Evolutionary conservation across 2,329 filamentous ascomycete species (phyloP), one percentile per base, ranked within the genome.

Genomic region (Tolypocladium endophyticum): DNA sequence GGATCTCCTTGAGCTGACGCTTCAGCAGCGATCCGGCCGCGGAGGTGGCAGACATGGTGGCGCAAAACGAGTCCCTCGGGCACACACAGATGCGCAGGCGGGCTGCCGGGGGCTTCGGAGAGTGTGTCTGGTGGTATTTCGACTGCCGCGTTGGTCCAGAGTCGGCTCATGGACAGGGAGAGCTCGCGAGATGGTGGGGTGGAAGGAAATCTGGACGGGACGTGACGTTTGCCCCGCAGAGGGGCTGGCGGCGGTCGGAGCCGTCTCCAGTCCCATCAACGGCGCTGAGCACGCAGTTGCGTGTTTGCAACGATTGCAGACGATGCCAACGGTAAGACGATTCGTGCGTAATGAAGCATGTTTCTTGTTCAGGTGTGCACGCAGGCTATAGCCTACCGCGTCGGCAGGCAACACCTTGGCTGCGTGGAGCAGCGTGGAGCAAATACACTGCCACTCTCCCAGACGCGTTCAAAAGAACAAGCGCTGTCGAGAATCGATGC

Each of bases 1-100:
- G 90, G 85, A 99, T 97, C 72, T 95, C 87, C 78, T 96, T 96
- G 65, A 97, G 85, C 76, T 97, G 93, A 60, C 89, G 86, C 67
- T 83, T 79, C 55, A 99, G 85, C 64, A 97, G 85, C 62, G 87
- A 81, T 25, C 86, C 89, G 18, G 89, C 86, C 12, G 86, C 84
- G 62, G 77, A 79, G 47, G 74, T 72, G 55, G 77, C 74, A 47
- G 75, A 76, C 60, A 76, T 73, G 45, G 39, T 2, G 41, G 43
- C 30, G 30, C 36, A 33, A 20, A 1, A 18, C 30, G 57, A 55
- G 36, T 16, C 18, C 16, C 39, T 50, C 25, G 30, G 61, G 47
- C 23, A 54, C 25, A 43, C n/a, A 25, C 33, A 14, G 11, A 43
- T 33, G 16, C 28, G 18, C 47, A 52, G 28, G 28, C 12, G 47